Base-by-base conservation (phyloP, 2,329 filamentous ascomycete genomes). In the Magnaporthales sp. region DNA sequence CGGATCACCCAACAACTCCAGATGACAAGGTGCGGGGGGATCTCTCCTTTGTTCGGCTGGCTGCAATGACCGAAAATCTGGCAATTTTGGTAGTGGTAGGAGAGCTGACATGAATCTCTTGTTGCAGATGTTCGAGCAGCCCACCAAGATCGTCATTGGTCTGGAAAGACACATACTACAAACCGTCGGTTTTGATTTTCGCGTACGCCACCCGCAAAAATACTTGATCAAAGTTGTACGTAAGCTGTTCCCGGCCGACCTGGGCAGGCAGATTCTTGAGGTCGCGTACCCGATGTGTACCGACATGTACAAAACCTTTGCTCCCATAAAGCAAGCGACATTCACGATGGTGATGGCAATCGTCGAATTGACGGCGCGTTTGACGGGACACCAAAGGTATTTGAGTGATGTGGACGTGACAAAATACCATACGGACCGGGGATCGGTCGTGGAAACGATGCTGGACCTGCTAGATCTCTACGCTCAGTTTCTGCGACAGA, bases 161-260 rank as follows among this genome's bases (percentile, higher is more conserved):
- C 85, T 98, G 3, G 95, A 99, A 78, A 87, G 95, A 5, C 86
- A 96, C 67, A 96, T 98, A 78, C 88, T 99, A 65, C 95, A 99
- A 78, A 90, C 92, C 2, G 90, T 93, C 31, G 90, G 91, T 69
- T 99, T 99, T 77, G 94, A 99, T 77, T 98, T 98, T 74, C 88
- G 93, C 46, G 93, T 89, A 67, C 89, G 93, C 51, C 91, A 96
- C 73, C 93, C 94, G 0, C 92, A 97, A 72, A 91, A 93, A 70
- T 83, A 92, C 26, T 81, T 98, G 58, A 84, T 92, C 71, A 98
- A 98, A 79, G 83, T 97, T 29, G 83, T 88, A 64, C 86, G 89
- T 73, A 79, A 80, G 62, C 82, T 89, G 67, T 75, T 85, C 19
- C 78, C 78, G 26, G 67, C 76, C 38, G 71, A 70, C 2, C 80